Evolutionary conservation across 1,139 yeast genomes (phyloP), one percentile per base, ranked within the genome.

Genomic region (Maudiozyma humilis): DNA sequence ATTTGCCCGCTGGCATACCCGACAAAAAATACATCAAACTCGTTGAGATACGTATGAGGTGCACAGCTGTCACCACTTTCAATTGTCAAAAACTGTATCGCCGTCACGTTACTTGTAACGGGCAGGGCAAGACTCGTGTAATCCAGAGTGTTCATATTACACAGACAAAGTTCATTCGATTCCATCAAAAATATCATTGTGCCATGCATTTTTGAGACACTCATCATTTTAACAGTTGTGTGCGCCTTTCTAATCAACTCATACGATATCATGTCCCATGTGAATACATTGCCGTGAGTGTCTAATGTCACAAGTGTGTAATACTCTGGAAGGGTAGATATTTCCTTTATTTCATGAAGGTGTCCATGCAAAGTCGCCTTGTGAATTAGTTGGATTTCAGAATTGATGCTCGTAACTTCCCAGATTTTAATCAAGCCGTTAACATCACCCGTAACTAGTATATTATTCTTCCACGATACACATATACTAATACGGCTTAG

Each of bases 201-300:
- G 0, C 86, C 88, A 0, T 76, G 65, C 44, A 75, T 77, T 51
- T 74, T 70, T 1, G 83, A 76, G 19, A 81, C 68, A 7, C 75
- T 66, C 2, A 72, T 60, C 23, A 66, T 59, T 16, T 51, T 54
- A n/a, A 63, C 59, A 6, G 50, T 50, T 2, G 47, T 46, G 1
- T 55, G 52, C 2, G 82, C 55, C 40, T 65, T 63, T 44, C 82
- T 61, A 10, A 82, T 71, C 41, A 71, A 68, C 42, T 69, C 71
- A 44, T 67, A 69, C 29, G 79, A 61, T 0, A 76, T 69, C 36
- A 76, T 54, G 52, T 82, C 84, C 89, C 89, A 81, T 5, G 76
- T 49, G 20, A 70, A 71, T 3, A 74, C 74, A 1, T 59, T 56
- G 0, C 88, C 85, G 3, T 56, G 60, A 0, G 41, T 47, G 56